phyloP scores from a whole-genome alignment of 495 filamentous ascomycete species.

The Neurospora cerealis region DNA sequence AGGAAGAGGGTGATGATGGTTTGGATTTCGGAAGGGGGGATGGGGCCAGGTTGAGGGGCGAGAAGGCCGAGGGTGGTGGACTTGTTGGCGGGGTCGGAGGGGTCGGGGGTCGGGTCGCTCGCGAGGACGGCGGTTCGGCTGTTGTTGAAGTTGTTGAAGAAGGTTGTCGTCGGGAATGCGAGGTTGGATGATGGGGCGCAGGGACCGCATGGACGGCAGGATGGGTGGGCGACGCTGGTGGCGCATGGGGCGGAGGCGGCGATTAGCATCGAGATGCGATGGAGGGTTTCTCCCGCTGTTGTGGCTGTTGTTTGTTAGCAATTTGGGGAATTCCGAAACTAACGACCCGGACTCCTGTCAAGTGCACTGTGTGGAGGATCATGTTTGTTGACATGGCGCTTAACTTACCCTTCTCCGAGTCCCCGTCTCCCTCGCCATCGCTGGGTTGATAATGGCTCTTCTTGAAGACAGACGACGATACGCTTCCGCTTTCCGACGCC shows the following conservation, averaged over 20 bases:
- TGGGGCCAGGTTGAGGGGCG: constrained; percentile 1
- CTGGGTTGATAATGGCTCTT: neutral
- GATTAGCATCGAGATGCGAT: constrained; percentile 27
- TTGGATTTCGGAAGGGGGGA: constrained; percentile 21
- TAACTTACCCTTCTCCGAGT: neutral
- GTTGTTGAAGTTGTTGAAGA: constrained; percentile 5
- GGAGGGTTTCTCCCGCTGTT: constrained; percentile 20
- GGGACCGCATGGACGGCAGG: neutral
- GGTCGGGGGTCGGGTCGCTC: constrained; percentile 1
- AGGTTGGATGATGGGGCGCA: neutral
- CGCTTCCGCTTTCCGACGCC: constrained; percentile 12
- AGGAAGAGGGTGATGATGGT: constrained; percentile 29
- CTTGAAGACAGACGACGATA: constrained; percentile 14
- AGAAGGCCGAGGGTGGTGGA: neutral
- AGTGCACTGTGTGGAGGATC: neutral
- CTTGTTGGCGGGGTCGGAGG: constrained; percentile 1
- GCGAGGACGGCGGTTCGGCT: neutral
- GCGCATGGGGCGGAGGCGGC: constrained; percentile 19
- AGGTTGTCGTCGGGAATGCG: neutral
- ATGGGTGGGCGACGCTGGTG: neutral
- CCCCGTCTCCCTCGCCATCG: neutral
- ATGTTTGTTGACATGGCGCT: neutral
- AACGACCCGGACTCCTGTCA: neutral
- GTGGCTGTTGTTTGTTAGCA: neutral
- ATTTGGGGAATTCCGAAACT: neutral